phyloP scores from a whole-genome alignment of 352 stramenopile species.

The Phytophthora idaei region DNA sequence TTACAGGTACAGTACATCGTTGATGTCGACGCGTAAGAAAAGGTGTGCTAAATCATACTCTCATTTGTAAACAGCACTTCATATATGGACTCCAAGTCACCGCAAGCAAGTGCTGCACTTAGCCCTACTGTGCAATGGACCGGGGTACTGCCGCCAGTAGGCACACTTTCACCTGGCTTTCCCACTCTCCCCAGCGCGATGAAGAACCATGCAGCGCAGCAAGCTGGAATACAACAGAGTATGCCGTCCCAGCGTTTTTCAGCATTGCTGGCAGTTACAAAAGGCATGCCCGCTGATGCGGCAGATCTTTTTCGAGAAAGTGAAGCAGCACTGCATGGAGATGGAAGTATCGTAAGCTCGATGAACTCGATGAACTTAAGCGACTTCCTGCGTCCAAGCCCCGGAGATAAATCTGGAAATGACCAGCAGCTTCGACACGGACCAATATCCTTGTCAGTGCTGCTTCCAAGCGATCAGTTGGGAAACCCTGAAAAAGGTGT shows the following conservation, averaged over 20 bases:
- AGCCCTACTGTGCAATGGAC: slow-evolving; percentile 20
- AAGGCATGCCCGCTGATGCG: slow-evolving; percentile 51
- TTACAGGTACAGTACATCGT: slow-evolving; percentile 57
- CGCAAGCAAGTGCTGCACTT: slow-evolving; percentile 2
- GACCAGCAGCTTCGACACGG: background rate
- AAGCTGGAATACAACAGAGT: background rate
- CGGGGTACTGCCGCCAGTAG: slow-evolving; percentile 32
- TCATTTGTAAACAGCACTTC: slow-evolving; percentile 13
- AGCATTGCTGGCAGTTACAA: slow-evolving; percentile 56
- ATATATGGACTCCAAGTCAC: slow-evolving; percentile 14
- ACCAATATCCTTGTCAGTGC: slow-evolving; percentile 33
- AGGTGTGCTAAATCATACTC: background rate
- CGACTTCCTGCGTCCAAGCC: slow-evolving; percentile 30
- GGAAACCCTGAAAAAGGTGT: slow-evolving; percentile 30
- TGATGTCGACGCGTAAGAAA: background rate
- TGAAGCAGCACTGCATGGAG: slow-evolving; percentile 58
- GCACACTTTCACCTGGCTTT: slow-evolving; percentile 27
- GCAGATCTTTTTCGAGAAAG: slow-evolving; percentile 64
- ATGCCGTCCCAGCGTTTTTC: slow-evolving; percentile 50
- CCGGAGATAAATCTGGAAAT: slow-evolving; percentile 2
- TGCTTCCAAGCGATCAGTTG: slow-evolving; percentile 40
- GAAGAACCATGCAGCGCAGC: slow-evolving; percentile 3
- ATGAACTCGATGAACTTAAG: slow-evolving; percentile 58
- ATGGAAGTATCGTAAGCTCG: slow-evolving; percentile 61
- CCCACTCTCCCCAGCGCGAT: slow-evolving; percentile 17